Conservation (phyloP, 129 eudicot genomes). For the Logfia minima region DNA sequence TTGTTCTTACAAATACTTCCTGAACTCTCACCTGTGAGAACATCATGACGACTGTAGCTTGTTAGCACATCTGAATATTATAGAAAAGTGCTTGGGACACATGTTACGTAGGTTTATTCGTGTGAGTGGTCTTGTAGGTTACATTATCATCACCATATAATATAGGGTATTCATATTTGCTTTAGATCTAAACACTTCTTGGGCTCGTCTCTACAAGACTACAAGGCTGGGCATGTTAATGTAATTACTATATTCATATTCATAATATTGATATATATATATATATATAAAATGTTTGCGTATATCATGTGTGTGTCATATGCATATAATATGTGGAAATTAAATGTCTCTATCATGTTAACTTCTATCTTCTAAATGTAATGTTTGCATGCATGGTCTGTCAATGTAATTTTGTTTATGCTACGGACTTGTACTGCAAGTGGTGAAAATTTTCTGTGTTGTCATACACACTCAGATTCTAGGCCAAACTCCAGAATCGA, state of each 20-base stretch:
- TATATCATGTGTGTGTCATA: not conserved
- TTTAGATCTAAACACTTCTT: not conserved
- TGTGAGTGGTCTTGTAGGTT: not conserved
- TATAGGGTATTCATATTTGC: not conserved
- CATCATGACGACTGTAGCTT: not conserved
- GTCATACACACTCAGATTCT: not conserved
- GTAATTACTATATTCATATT: not conserved
- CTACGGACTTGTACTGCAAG: too few species aligned
- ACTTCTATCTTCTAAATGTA: not conserved
- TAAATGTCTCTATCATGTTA: not conserved
- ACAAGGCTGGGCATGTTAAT: not conserved
- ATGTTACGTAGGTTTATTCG: not conserved
- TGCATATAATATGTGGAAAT: not conserved
- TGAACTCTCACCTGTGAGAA: not conserved
- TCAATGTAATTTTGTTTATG: too few species aligned
- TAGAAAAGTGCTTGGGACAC: not conserved
- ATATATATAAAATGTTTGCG: not conserved
- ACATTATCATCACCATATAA: not conserved
- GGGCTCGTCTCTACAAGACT: not conserved
- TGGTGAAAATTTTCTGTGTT: not conserved
- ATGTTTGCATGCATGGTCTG: not conserved
- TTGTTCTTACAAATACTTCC: not conserved
- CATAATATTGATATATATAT: not conserved
- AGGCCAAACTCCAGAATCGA: not conserved
- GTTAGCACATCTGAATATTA: not conserved